A percentile compares a stretch with the other conserved stretches of the same genome.
Evolutionary conservation across 805 yeast genomes (phyloP).

Genomic region (Ogataea ramenticola): DNA sequence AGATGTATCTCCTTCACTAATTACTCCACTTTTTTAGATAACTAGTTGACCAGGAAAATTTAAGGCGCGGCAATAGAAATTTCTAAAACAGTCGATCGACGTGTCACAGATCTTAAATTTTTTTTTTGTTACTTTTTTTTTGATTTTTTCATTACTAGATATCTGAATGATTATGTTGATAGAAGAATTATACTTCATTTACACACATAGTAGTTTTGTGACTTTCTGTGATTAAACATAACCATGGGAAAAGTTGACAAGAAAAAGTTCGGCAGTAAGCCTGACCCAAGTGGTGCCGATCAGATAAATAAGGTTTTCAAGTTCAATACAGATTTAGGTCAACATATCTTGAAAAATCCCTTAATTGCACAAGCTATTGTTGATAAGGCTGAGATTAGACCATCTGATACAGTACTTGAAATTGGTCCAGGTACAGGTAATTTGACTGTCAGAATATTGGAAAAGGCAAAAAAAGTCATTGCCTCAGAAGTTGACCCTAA

Average conservation of each 20-base stretch:
- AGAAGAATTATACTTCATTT: too few species aligned
- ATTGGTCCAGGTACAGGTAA: conserved; percentile 99
- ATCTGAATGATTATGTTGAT: background rate
- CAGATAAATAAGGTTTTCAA: conserved; percentile 83
- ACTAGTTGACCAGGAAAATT: too few species aligned
- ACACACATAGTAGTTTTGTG: too few species aligned
- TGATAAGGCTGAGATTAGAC: conserved; percentile 88
- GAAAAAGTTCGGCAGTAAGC: conserved; percentile 50
- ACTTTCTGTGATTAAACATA: too few species aligned
- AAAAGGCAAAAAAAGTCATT: conserved; percentile 86
- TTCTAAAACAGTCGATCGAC: background rate
- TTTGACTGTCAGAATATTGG: conserved; percentile 85
- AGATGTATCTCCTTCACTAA: too few species aligned
- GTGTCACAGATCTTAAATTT: background rate
- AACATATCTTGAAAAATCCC: conserved; percentile 94
- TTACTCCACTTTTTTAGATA: background rate
- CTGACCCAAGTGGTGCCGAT: conserved; percentile 55
- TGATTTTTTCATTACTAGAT: background rate
- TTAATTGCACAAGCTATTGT: conserved; percentile 97
- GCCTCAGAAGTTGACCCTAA: conserved; percentile 99
- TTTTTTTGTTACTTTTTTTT: background rate
- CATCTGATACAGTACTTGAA: conserved; percentile 88
- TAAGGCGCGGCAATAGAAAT: background rate
- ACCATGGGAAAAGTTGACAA: conserved; percentile 40
- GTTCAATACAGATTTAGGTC: conserved; percentile 94